Percentiles rank a stretch among this genome's conserved stretches.
phyloP scores from a whole-genome alignment of 306 rosid genomes.

The Castanea sativa region DNA sequence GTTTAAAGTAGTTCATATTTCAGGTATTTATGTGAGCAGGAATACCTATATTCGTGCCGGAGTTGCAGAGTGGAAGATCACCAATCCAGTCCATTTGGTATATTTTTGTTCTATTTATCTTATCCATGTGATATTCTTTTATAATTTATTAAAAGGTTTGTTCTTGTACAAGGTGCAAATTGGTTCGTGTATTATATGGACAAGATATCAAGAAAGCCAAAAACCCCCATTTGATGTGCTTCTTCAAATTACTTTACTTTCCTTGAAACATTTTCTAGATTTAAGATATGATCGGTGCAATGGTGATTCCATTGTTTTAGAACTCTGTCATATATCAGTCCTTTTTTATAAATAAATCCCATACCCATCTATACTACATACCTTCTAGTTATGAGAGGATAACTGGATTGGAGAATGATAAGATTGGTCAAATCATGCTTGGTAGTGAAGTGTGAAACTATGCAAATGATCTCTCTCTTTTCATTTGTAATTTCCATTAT shows the following conservation, averaged over 20 bases:
- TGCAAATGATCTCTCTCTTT: neutral
- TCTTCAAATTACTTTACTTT: neutral
- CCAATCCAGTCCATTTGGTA: constrained; percentile 96
- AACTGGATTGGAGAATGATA: neutral
- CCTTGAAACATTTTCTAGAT: no score
- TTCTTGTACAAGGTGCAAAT: neutral
- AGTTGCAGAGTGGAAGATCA: constrained; percentile 86
- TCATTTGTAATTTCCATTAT: neutral
- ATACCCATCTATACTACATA: neutral
- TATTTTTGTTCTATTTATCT: constrained; percentile 16
- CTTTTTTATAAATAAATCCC: neutral
- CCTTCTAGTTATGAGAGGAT: neutral
- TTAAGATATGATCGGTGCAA: no score
- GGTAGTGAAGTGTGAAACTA: neutral
- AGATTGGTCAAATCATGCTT: neutral
- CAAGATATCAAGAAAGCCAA: neutral
- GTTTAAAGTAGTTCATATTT: constrained; percentile 6
- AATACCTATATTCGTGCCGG: constrained; percentile 91
- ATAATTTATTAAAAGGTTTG: neutral
- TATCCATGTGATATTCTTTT: neutral
- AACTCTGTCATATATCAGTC: neutral
- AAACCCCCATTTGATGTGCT: neutral
- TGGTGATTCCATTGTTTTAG: no score
- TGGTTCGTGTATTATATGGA: neutral
- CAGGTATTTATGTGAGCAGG: constrained; percentile 95